Evolutionary conservation across 345 rosid species (phyloP).

Genomic region (Salix brachista): DNA sequence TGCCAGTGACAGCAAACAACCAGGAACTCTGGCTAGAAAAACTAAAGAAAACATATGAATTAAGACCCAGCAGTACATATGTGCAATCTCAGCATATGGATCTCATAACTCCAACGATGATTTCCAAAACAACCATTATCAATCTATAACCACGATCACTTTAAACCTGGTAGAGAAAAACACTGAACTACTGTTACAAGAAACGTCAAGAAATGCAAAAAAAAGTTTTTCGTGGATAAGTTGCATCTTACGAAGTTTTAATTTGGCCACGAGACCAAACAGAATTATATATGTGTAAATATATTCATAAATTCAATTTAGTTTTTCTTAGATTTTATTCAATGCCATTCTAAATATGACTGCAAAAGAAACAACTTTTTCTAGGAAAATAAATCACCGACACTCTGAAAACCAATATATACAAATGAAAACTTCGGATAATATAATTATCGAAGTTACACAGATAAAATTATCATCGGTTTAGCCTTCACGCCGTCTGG

Average conservation of each 20-base stretch:
- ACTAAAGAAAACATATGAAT: too few relatives aligned
- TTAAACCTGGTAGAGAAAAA: neutral
- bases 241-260: neutral
- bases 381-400: neutral
- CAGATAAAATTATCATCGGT: slow-evolving; percentile 54
- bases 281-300: too few relatives aligned
- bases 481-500: slow-evolving; percentile 7
- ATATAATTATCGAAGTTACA: slow-evolving; percentile 30
- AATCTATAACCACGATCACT: neutral
- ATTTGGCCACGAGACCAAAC: neutral
- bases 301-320: neutral
- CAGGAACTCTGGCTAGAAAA: too few relatives aligned
- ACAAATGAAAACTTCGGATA: neutral
- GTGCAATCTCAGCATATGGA: too few relatives aligned
- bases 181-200: neutral
- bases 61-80: too few relatives aligned
- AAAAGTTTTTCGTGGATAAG: too few relatives aligned
- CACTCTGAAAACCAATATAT: neutral
- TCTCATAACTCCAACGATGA: too few relatives aligned
- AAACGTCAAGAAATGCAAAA: neutral
- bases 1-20: too few relatives aligned
- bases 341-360: neutral
- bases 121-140: too few relatives aligned
- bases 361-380: neutral
- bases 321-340: too few relatives aligned